These are phyloP conservation scores for Talaromyces marneffei DNA, from an alignment of 2,329 filamentous ascomycete genomes.

Conservation along the genomic window DNA sequence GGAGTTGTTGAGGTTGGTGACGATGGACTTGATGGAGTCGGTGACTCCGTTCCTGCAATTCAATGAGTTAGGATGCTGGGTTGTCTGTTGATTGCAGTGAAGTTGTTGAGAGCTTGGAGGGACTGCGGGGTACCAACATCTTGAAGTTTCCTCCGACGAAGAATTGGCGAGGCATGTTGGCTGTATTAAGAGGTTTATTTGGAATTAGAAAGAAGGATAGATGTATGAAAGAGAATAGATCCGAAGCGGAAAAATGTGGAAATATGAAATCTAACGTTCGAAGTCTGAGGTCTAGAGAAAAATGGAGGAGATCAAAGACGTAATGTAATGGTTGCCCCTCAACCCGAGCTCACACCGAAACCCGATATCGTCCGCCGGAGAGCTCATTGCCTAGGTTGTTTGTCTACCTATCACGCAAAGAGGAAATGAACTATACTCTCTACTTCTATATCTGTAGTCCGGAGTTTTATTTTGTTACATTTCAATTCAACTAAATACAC, in stretches of 20 bases:
- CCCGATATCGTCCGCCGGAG: conserved; percentile 7
- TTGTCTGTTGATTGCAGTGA: background rate
- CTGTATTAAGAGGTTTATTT: conserved; percentile 10
- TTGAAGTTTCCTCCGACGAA: conserved; percentile 99
- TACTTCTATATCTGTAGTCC: background rate
- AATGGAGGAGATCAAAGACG: background rate
- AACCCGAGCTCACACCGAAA: conserved; percentile 5
- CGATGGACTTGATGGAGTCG: conserved; percentile 83
- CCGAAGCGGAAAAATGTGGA: background rate
- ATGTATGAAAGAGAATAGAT: background rate
- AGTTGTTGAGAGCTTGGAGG: conserved; percentile 17
- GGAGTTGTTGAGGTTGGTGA: conserved; percentile 81
- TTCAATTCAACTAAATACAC: background rate
- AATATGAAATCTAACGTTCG: no score
- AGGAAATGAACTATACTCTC: no score
- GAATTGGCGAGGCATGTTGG: conserved; percentile 89
- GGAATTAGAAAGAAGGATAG: background rate
- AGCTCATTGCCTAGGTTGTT: background rate
- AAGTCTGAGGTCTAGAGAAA: background rate
- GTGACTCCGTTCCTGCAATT: conserved; percentile 81
- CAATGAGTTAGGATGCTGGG: background rate
- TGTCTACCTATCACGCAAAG: no score
- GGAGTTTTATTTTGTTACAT: background rate
- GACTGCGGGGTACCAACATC: conserved; percentile 60
- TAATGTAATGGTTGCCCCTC: background rate